Evolutionary conservation across 192 early-diverging fungal species (phyloP), one percentile per base, ranked within the genome.

Genomic region (Coemansia sp.): DNA sequence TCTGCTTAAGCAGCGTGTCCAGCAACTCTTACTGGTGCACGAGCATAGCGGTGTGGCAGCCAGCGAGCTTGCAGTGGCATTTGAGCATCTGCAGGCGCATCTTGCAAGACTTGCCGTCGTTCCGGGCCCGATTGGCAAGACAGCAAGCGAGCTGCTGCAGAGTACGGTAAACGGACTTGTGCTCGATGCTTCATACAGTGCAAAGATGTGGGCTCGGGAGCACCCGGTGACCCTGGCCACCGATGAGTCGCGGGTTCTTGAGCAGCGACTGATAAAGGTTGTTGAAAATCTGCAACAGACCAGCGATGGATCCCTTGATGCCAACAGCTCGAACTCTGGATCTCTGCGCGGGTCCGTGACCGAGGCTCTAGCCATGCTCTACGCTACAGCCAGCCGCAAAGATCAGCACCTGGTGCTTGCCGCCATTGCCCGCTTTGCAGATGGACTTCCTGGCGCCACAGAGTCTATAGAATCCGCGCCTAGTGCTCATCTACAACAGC

Each of bases 361-460:
- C 5, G 73, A 76, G 54, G 73, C 67, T 4, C 49, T 70, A 53
- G 73, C 67, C 1, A 64, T 70, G 61, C 65, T 76, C 10, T 65
- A 69, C 22, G 67, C 73, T 17, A 64, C 67, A 0, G 53, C 45
- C 1, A 23, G 53, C 22, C 67, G 58, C 46, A 67, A 48, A 29
- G 49, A 60, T 55, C 56, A 52, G 10, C 55, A 54, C n/a, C 60
- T 60, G 18, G 54, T 74, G 3, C 54, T 62, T 17, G 48, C 36
- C 4, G 71, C 64, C 0, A 50, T 74, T 1, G 39, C 22, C 1
- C 18, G 46, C 10, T 74, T 67, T 46, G 64, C 41, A 3, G 11
- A 25, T 3, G 23, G 43, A 10, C 47, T 64, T 33, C 33, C 64
- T 1, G 17, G 23, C 9, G 13, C n/a, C 2, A 32, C 38, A 2